Conservation (phyloP, 1,284 basidiomycete species). For the Meripilus lineatus region DNA sequence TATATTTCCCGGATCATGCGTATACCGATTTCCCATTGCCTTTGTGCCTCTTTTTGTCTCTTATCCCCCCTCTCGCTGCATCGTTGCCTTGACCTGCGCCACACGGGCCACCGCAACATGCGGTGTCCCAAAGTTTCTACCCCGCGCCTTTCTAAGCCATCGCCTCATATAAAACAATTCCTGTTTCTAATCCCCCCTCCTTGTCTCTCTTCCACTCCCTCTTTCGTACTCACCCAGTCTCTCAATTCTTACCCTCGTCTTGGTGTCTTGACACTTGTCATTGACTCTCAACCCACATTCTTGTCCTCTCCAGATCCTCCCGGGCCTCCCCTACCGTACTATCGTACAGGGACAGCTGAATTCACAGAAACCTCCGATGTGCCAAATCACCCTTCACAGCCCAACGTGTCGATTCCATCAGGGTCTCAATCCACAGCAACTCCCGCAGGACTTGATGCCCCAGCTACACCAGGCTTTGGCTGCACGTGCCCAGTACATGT, state of each 20-base stretch:
- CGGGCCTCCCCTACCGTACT: constrained; percentile 16
- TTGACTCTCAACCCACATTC: constrained; percentile 2
- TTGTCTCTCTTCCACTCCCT: neutral
- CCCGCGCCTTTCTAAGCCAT: too few relatives aligned
- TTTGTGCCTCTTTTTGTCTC: too few relatives aligned
- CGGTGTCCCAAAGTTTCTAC: constrained; percentile 10
- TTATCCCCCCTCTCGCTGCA: too few relatives aligned
- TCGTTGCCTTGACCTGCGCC: too few relatives aligned
- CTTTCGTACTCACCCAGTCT: neutral
- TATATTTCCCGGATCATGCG: too few relatives aligned
- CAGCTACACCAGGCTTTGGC: constrained; percentile 4
- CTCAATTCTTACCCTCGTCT: constrained; percentile 7
- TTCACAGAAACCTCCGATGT: constrained; percentile 9
- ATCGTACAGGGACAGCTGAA: constrained; percentile 33
- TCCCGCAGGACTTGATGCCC: neutral
- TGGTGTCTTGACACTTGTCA: constrained; percentile 6
- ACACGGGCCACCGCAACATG: constrained; percentile 17
- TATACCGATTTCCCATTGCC: too few relatives aligned
- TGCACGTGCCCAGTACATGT: neutral
- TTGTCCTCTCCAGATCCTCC: constrained; percentile 2
- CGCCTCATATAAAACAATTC: neutral
- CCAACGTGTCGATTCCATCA: neutral
- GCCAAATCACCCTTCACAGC: neutral
- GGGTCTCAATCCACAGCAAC: constrained; percentile 1
- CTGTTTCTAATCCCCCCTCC: neutral